Evolutionary conservation across 1,139 yeast genomes (phyloP).

Genomic region (Blastobotrys serpentis): DNA sequence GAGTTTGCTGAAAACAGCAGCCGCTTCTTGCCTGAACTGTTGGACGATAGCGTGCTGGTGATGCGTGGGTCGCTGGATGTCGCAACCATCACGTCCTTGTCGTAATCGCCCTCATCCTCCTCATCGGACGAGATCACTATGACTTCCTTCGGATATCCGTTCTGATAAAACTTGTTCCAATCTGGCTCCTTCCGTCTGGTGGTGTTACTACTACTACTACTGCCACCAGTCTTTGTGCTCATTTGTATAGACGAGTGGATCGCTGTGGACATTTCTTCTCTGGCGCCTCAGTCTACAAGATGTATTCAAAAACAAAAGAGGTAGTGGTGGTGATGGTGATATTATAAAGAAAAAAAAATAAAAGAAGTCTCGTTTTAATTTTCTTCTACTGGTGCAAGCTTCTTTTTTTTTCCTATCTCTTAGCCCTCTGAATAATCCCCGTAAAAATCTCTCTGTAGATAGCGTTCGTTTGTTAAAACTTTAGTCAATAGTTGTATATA

Average conservation of each 20-base stretch:
- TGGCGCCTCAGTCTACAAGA: no score
- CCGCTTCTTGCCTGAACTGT: slow-evolving; percentile 5
- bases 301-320: no score
- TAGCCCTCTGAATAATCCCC: no score
- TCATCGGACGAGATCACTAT: slow-evolving; percentile 20
- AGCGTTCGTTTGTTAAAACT: no score
- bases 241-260: slow-evolving; percentile 1
- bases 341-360: background rate
- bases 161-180: slow-evolving; percentile 37
- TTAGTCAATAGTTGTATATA: no score
- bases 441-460: no score
- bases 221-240: background rate
- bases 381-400: no score
- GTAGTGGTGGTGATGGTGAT: background rate
- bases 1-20: slow-evolving; percentile 6
- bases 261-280: slow-evolving; percentile 9
- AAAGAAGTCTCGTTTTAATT: no score
- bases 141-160: slow-evolving; percentile 34
- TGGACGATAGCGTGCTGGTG: slow-evolving; percentile 4
- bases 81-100: background rate
- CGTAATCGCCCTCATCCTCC: slow-evolving; percentile 17
- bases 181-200: slow-evolving; percentile 18
- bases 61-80: background rate
- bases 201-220: background rate
- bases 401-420: no score